A percentile compares a stretch with the other conserved stretches of the same genome.
phyloP scores from a whole-genome alignment of 768 basidiomycete species.

The Cystofilobasidium bisporidii region DNA sequence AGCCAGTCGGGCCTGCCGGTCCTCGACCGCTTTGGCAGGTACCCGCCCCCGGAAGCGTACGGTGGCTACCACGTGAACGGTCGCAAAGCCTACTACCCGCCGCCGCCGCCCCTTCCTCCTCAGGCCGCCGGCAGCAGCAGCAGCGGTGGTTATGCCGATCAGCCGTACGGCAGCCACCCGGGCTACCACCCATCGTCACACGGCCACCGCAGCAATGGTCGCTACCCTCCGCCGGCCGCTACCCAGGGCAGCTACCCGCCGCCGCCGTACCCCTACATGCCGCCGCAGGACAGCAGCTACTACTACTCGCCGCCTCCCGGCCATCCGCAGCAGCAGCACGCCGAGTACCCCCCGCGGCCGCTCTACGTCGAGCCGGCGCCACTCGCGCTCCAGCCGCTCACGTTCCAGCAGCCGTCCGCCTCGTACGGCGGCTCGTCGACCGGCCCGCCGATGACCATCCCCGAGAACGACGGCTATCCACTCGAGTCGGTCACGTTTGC shows the following conservation, averaged over 20 bases:
- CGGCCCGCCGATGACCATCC: neutral
- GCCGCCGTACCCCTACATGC: neutral
- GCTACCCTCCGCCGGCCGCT: neutral
- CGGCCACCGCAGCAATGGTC: neutral
- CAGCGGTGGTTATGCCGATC: too few relatives aligned
- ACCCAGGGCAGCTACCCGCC: neutral
- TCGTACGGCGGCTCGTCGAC: neutral
- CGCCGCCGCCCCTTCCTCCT: neutral
- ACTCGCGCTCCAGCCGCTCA: slow-evolving; percentile 18
- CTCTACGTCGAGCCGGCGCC: slow-evolving; percentile 11
- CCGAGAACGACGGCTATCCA: neutral
- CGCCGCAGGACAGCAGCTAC: neutral
- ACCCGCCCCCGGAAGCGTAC: neutral
- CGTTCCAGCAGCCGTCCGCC: slow-evolving; percentile 10
- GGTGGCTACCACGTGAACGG: neutral
- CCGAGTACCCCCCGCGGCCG: neutral
- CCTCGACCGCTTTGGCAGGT: neutral
- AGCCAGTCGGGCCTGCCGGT: slow-evolving; percentile 6
- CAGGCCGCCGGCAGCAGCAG: neutral
- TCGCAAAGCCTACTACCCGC: neutral
- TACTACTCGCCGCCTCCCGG: neutral
- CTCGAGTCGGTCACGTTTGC: neutral
- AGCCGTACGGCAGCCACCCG: neutral
- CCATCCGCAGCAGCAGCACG: neutral
- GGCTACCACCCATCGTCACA: neutral